Evolutionary conservation across 371 early-diverging fungal species (phyloP), one percentile per base, ranked within the genome.

Genomic region (Mucor circinelloides): DNA sequence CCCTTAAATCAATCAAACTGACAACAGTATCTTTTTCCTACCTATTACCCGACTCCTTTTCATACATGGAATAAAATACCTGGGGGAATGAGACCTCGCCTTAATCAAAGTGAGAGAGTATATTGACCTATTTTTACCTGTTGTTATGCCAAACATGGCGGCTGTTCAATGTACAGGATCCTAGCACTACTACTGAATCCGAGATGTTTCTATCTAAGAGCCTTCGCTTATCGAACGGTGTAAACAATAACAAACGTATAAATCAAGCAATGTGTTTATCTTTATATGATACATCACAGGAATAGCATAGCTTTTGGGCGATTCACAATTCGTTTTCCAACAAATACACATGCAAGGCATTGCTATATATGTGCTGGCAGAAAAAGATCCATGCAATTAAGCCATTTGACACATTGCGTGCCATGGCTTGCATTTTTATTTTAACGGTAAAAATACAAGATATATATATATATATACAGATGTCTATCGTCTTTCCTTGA

Each of bases 401-500:
- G 8, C 44, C 44, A 44, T 44, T 44, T 19, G 17, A 19, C 19
- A 44, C 19, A 44, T 3, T 19, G 25, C 17, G 15, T 50, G 50
- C 23, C 25, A 50, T 9, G 50, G 50, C 13, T 50, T 50, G 21
- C 25, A 25, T 25, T 19, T n/a, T 44, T 44, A 44, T 44, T 17
- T 42, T 19, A 7, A 1, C 23, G 12, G 12, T 50, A 25, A 9
- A 50, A 25, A 50, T 50, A 50, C 50, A 50, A 7, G 9, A 23
- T 50, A 50, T 50, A 48, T 48, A 48, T 21, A 7, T 2, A 23
- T 50, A 50, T 50, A 48, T 48, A 48, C 48, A 48, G 21, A 8
- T n/a, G 17, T 0, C 70, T 71, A 82, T 3, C 82, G 73, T 48
- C 67, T 67, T 50, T 83, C 83, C 65, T 77, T 80, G 10, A 83